Percentiles rank a stretch among this genome's conserved stretches.
These are phyloP conservation scores for Tubosaeta sp. DNA, from an alignment of 768 basidiomycete genomes.

Conservation along the genomic window DNA sequence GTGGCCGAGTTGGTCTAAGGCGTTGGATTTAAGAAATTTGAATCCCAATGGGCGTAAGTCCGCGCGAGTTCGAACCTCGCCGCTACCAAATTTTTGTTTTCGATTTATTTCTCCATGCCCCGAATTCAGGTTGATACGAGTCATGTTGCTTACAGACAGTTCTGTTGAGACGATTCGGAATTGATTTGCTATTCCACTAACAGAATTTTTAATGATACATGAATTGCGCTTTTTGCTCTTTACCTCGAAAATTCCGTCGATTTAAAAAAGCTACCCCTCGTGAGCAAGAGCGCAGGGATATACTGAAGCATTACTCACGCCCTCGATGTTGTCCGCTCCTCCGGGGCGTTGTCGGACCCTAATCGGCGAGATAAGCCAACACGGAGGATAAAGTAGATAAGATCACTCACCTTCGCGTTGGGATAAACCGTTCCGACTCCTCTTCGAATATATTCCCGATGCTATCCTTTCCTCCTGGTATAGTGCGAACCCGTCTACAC, in stretches of 20 bases:
- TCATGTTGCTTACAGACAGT: not conserved
- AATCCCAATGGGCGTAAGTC: slow-evolving; percentile 79
- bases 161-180: not conserved
- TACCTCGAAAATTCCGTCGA: not conserved
- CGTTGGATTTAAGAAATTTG: slow-evolving; percentile 81
- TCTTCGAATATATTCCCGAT: slow-evolving; percentile 42
- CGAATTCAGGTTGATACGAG: not conserved
- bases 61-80: slow-evolving; percentile 93
- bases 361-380: not conserved
- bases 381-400: not conserved
- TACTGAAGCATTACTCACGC: slow-evolving; percentile 26
- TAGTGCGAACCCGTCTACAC: slow-evolving; percentile 33
- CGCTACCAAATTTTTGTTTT: slow-evolving; percentile 51
- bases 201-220: not conserved
- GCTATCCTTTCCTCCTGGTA: slow-evolving; percentile 27
- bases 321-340: slow-evolving; percentile 55
- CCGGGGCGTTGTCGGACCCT: slow-evolving; percentile 70
- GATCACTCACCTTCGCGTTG: slow-evolving; percentile 55
- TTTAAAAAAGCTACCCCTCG: slow-evolving; percentile 28
- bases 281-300: not conserved
- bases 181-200: not conserved
- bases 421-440: slow-evolving; percentile 49
- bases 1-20: slow-evolving; percentile 91
- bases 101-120: not conserved
- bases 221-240: not conserved